phyloP scores from a whole-genome alignment of 1,284 basidiomycete species.

The Phellopilus nigrolimitatus region DNA sequence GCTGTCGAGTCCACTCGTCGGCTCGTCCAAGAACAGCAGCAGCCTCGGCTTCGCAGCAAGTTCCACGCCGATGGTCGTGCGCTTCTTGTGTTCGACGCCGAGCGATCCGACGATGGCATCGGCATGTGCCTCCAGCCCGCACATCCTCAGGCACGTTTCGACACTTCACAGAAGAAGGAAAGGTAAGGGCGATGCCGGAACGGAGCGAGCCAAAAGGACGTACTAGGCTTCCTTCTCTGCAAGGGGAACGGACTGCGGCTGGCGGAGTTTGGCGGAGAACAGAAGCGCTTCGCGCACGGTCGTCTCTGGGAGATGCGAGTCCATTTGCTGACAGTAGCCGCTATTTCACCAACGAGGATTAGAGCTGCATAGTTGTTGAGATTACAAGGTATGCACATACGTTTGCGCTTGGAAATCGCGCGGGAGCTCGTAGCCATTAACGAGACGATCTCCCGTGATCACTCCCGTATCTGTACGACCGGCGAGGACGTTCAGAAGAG shows the following conservation, averaged over 20 bases:
- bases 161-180: conserved; percentile 48
- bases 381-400: conserved; percentile 29
- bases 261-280: conserved; percentile 81
- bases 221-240: conserved; percentile 78
- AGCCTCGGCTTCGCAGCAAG: conserved; percentile 74
- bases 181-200: background rate
- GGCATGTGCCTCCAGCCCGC: conserved; percentile 66
- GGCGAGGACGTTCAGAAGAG: conserved; percentile 80
- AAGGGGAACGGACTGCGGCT: conserved; percentile 60
- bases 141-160: conserved; percentile 74
- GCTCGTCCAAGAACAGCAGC: conserved; percentile 80
- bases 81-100: conserved; percentile 74
- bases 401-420: conserved; percentile 72
- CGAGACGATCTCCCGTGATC: conserved; percentile 73
- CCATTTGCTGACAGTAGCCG: conserved; percentile 80
- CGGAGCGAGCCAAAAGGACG: background rate
- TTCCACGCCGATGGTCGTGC: conserved; percentile 81
- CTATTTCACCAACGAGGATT: conserved; percentile 27
- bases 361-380: background rate
- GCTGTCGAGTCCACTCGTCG: conserved; percentile 83
- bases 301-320: conserved; percentile 67
- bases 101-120: conserved; percentile 77
- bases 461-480: conserved; percentile 74
- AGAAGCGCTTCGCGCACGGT: conserved; percentile 82
- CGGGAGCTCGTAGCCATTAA: conserved; percentile 72